Conservation (phyloP, 176 grass and related monocot species). For the Miscanthus lutarioriparius region DNA sequence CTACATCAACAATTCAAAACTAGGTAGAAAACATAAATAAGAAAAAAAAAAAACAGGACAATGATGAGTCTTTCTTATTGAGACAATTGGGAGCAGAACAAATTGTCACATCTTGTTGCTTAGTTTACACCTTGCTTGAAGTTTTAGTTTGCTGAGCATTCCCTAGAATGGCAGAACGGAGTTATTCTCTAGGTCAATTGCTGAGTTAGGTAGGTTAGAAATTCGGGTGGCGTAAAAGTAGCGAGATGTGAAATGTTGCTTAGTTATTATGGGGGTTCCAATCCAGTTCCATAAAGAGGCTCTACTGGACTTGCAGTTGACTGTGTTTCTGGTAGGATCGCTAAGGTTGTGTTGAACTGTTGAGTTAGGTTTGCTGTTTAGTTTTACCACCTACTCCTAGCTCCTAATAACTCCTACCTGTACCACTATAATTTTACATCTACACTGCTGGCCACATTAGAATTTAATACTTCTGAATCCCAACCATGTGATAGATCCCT, state of each 20-base stretch:
- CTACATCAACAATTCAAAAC: background rate
- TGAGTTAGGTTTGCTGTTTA: background rate
- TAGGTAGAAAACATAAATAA: background rate
- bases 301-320: background rate
- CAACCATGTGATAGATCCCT: background rate
- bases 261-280: background rate
- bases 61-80: background rate
- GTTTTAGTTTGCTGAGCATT: background rate
- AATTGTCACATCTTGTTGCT: background rate
- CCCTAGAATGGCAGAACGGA: fast-evolving
- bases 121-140: background rate
- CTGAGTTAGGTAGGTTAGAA: background rate
- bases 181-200: background rate
- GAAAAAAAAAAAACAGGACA: background rate
- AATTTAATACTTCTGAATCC: background rate
- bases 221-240: background rate
- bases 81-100: background rate
- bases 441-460: background rate
- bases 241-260: background rate
- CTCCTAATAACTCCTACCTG: slow-evolving; percentile 9
- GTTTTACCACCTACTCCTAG: background rate
- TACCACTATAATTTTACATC: background rate
- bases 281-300: background rate
- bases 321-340: background rate
- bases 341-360: background rate